A percentile compares a stretch with the other conserved stretches of the same genome.
phyloP scores from a whole-genome alignment of 176 grass and related monocot genomes.

The Phyllostachys edulis region DNA sequence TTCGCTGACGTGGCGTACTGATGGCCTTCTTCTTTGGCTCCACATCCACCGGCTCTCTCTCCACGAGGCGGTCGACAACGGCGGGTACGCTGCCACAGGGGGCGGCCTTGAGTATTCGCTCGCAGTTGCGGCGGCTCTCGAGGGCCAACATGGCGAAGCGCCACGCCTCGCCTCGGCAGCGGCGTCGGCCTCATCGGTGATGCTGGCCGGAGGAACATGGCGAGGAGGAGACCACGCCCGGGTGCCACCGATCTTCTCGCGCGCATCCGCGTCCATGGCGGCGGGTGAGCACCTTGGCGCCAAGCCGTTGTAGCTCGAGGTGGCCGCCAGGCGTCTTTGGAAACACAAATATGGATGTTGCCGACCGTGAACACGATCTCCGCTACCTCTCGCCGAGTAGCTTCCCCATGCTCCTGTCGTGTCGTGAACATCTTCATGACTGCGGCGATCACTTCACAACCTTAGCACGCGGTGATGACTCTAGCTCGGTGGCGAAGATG shows the following conservation, averaged over 20 bases:
- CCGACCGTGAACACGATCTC: slow-evolving; percentile 71
- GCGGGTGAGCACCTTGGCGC: slow-evolving; percentile 57
- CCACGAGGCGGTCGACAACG: slow-evolving; percentile 38
- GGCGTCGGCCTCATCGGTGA: slow-evolving; percentile 14
- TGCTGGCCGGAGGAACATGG: slow-evolving; percentile 39
- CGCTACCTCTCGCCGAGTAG: slow-evolving; percentile 54
- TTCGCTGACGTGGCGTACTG: too few species aligned
- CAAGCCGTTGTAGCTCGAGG: slow-evolving; percentile 44
- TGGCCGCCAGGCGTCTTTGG: slow-evolving; percentile 22
- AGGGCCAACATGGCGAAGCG: slow-evolving; percentile 72
- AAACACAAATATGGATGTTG: slow-evolving; percentile 72
- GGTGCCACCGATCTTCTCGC: slow-evolving; percentile 60
- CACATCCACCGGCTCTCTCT: too few species aligned
- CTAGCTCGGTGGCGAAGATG: not conserved
- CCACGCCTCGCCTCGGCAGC: slow-evolving; percentile 66
- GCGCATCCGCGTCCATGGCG: slow-evolving; percentile 68
- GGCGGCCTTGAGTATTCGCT: slow-evolving; percentile 42
- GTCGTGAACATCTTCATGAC: slow-evolving; percentile 71
- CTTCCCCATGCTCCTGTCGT: slow-evolving; percentile 55
- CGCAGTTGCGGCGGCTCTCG: slow-evolving; percentile 65
- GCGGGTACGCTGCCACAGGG: not conserved
- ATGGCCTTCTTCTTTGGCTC: too few species aligned
- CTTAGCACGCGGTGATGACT: slow-evolving; percentile 34
- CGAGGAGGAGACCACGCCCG: slow-evolving; percentile 66
- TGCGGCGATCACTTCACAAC: slow-evolving; percentile 65